Conservation (phyloP, 257 asterid genomes). For the Nicotiana obtusifolia region DNA sequence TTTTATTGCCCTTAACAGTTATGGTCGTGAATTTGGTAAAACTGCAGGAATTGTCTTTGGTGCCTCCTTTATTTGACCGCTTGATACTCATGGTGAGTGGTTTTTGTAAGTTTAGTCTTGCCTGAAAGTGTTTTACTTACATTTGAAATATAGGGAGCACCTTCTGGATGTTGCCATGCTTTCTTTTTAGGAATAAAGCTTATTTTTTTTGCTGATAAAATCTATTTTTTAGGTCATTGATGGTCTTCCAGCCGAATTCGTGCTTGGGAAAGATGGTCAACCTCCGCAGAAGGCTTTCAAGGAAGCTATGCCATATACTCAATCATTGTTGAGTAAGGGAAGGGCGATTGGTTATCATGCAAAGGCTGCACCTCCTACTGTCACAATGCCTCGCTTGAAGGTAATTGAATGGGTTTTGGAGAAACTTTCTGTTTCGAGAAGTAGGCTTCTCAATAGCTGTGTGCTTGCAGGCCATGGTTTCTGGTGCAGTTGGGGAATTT, state of each 20-base stretch:
- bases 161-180: neutral
- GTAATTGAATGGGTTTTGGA: slow-evolving; percentile 22
- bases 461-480: slow-evolving; percentile 71
- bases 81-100: slow-evolving; percentile 64
- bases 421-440: neutral
- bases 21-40: slow-evolving; percentile 12
- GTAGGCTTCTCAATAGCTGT: neutral
- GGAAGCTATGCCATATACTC: slow-evolving; percentile 91
- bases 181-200: neutral
- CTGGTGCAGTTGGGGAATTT: slow-evolving; percentile 93
- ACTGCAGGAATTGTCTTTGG: slow-evolving; percentile 69
- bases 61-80: slow-evolving; percentile 63
- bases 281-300: slow-evolving; percentile 50
- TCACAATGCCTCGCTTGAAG: slow-evolving; percentile 96
- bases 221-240: slow-evolving; percentile 59
- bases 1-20: neutral
- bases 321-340: slow-evolving; percentile 59
- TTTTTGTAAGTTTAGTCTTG: neutral
- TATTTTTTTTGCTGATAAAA: neutral
- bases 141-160: neutral
- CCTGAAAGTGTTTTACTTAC: neutral
- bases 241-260: slow-evolving; percentile 92
- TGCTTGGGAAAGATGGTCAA: slow-evolving; percentile 72
- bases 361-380: slow-evolving; percentile 95
- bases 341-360: slow-evolving; percentile 83